phyloP scores from a whole-genome alignment of 2,329 filamentous ascomycete species.

The Didymella lethalis region DNA sequence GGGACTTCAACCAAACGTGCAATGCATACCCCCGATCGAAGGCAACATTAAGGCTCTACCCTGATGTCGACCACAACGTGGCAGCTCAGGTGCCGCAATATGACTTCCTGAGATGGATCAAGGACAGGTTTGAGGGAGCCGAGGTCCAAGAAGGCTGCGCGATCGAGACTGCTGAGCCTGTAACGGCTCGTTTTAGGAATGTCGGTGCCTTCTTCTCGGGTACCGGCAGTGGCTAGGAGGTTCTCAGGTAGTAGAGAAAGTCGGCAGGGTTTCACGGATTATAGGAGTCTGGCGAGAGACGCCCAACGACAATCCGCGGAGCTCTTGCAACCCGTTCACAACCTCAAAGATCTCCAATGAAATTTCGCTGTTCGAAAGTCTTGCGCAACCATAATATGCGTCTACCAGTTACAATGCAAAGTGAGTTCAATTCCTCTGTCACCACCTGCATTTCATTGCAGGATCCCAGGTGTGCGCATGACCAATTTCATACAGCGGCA shows the following conservation, averaged over 20 bases:
- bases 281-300: background rate
- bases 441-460: background rate
- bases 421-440: background rate
- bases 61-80: slow-evolving; percentile 28
- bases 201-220: slow-evolving; percentile 14
- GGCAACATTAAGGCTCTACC: slow-evolving; percentile 28
- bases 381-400: background rate
- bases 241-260: background rate
- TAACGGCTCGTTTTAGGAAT: slow-evolving; percentile 16
- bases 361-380: background rate
- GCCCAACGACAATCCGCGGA: background rate
- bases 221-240: background rate
- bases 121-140: slow-evolving; percentile 24
- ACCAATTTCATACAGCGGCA: slow-evolving; percentile 3
- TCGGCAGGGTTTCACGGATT: background rate
- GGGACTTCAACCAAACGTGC: slow-evolving; percentile 34
- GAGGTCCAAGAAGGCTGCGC: slow-evolving; percentile 18
- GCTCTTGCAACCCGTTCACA: background rate
- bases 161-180: slow-evolving; percentile 18
- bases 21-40: slow-evolving; percentile 19
- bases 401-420: background rate
- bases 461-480: slow-evolving; percentile 5
- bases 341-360: background rate
- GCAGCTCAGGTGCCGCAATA: slow-evolving; percentile 15
- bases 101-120: slow-evolving; percentile 28